Conservation (phyloP, 2,329 filamentous ascomycete species). For the Triangularia setosa region DNA sequence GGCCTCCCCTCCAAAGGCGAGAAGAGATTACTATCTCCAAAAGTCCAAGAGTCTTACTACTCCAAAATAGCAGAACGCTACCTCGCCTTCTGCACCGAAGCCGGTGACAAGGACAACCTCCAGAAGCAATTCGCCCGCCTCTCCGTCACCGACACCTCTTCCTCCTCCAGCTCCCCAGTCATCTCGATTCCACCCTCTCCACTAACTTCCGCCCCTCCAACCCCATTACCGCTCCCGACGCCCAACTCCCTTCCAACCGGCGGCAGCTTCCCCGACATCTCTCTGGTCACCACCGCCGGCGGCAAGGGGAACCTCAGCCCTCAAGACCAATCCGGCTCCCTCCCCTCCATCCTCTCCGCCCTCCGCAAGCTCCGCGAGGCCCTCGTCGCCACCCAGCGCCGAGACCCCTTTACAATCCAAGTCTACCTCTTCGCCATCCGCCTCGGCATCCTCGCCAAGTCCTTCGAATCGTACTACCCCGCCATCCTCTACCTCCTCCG, state of each 20-base stretch:
- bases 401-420: constrained; percentile 78
- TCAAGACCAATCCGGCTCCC: constrained; percentile 56
- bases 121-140: constrained; percentile 71
- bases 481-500: constrained; percentile 77
- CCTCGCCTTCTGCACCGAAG: constrained; percentile 79
- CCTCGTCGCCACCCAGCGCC: constrained; percentile 71
- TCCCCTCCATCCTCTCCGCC: constrained; percentile 61
- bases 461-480: constrained; percentile 86
- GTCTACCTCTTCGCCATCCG: constrained; percentile 91
- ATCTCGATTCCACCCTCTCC: constrained; percentile 4
- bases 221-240: constrained; percentile 25
- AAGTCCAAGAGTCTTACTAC: constrained; percentile 81
- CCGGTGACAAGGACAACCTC: constrained; percentile 67
- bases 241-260: constrained; percentile 7
- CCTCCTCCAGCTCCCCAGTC: not conserved
- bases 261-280: constrained; percentile 16
- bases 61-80: constrained; percentile 83
- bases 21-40: constrained; percentile 68
- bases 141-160: constrained; percentile 27
- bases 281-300: constrained; percentile 19
- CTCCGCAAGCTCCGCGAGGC: constrained; percentile 91
- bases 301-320: constrained; percentile 45
- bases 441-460: constrained; percentile 72
- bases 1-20: constrained; percentile 91
- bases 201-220: not conserved